A percentile compares a stretch with the other conserved stretches of the same genome.
Conservation (phyloP, 805 yeast genomes). For the Wickerhamomyces strasburgensis region DNA sequence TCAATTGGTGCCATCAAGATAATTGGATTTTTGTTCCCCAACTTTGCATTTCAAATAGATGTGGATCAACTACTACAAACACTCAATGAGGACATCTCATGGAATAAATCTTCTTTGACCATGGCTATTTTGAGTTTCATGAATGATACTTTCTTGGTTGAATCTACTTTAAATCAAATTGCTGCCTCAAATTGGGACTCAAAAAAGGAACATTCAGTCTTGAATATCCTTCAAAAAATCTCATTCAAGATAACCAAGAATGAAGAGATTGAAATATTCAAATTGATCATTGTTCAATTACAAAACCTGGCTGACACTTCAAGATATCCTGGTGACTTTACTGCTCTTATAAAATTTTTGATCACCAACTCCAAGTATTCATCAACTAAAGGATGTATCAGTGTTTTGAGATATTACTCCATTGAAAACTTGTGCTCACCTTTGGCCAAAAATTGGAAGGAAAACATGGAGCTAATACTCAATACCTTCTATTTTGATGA, state of each 20-base stretch:
- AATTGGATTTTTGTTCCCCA: conserved; percentile 29
- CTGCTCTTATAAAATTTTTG: conserved; percentile 37
- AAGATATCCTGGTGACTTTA: conserved; percentile 38
- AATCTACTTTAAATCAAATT: conserved; percentile 26
- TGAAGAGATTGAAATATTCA: conserved; percentile 29
- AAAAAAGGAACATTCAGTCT: conserved; percentile 12
- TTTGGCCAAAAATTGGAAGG: conserved; percentile 46
- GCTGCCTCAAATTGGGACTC: conserved; percentile 35
- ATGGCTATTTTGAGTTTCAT: conserved; percentile 37
- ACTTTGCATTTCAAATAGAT: conserved; percentile 23
- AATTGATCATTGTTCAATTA: conserved; percentile 32
- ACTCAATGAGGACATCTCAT: conserved; percentile 27
- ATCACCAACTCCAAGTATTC: conserved; percentile 33
- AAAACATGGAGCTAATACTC: conserved; percentile 39
- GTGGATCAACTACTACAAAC: conserved; percentile 31
- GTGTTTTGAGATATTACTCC: conserved; percentile 43
- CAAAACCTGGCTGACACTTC: conserved; percentile 27
- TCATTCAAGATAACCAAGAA: conserved; percentile 23
- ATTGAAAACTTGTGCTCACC: conserved; percentile 51
- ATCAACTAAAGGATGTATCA: conserved; percentile 33
- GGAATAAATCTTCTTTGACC: conserved; percentile 35
- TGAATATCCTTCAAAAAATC: conserved; percentile 18
- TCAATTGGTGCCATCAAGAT: conserved; percentile 37
- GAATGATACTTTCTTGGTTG: conserved; percentile 34
- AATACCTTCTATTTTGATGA: conserved; percentile 36